A percentile compares a stretch with the other conserved stretches of the same genome.
phyloP scores from a whole-genome alignment of 2,329 filamentous ascomycete species.

The Aspergillus viridinutans region DNA sequence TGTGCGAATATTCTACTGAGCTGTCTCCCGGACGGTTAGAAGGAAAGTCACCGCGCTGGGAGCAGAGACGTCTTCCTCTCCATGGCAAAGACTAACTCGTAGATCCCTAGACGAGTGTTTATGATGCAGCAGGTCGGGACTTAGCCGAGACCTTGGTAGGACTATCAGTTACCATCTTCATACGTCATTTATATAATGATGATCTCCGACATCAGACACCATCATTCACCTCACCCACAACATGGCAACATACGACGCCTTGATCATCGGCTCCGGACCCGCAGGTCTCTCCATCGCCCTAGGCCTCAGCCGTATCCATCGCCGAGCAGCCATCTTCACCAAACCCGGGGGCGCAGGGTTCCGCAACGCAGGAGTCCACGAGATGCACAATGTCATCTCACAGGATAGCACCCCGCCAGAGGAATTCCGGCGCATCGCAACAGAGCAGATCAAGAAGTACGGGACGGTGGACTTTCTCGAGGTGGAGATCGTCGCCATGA shows the following conservation, averaged over 20 bases:
- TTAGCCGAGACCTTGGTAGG: too few species aligned
- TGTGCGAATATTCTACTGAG: too few species aligned
- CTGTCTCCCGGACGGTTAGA: too few species aligned
- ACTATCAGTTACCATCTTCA: too few species aligned
- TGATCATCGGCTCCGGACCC: conserved; percentile 44
- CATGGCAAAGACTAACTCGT: too few species aligned
- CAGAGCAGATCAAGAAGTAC: background rate
- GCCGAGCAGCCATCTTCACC: conserved; percentile 42
- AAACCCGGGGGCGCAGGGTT: conserved; percentile 33
- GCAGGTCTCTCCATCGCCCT: conserved; percentile 43
- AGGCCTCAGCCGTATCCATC: conserved; percentile 33
- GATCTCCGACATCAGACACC: too few species aligned
- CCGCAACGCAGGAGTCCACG: conserved; percentile 39
- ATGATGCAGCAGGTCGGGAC: too few species aligned
- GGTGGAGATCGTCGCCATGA: background rate
- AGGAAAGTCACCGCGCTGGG: too few species aligned
- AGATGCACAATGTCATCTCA: conserved; percentile 45
- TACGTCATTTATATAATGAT: too few species aligned
- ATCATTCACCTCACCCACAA: too few species aligned
- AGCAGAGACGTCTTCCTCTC: too few species aligned
- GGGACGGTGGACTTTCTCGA: background rate
- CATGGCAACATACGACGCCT: background rate
- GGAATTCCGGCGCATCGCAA: conserved; percentile 14
- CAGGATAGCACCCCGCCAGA: conserved; percentile 34
- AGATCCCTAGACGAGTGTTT: too few species aligned